Conservation (phyloP, 768 basidiomycete species). For the Tubosaeta brunneosetosa region DNA sequence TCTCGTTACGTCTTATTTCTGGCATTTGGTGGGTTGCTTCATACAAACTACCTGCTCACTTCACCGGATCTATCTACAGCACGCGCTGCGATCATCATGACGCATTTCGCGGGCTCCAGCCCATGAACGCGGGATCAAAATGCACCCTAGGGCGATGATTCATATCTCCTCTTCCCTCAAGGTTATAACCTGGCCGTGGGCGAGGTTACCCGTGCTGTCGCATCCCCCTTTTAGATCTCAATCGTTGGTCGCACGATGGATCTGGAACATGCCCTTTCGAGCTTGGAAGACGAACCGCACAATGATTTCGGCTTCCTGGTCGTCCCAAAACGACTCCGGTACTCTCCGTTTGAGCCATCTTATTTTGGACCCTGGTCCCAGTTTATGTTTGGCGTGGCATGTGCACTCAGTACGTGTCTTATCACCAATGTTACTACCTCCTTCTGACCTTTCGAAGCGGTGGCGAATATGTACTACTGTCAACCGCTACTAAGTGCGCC, state of each 20-base stretch:
- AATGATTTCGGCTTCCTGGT: constrained; percentile 13
- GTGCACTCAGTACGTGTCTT: constrained; percentile 16
- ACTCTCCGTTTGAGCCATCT: constrained; percentile 4
- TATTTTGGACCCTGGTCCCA: constrained; percentile 12
- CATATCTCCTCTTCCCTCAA: constrained; percentile 1
- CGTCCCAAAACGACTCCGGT: constrained; percentile 14
- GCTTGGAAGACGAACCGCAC: neutral
- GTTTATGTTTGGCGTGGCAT: constrained; percentile 14
- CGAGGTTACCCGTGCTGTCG: constrained; percentile 1
- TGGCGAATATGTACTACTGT: constrained; percentile 75
- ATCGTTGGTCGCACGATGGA: constrained; percentile 14
- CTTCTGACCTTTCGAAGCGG: constrained; percentile 23
- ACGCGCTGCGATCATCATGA: neutral
- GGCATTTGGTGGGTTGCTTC: neutral
- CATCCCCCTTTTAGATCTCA: neutral
- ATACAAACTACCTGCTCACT: neutral
- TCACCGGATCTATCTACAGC: neutral
- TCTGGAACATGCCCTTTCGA: constrained; percentile 7
- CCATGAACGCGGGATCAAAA: neutral
- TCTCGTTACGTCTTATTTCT: neutral
- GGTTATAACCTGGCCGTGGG: constrained; percentile 11
- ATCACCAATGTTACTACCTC: neutral
- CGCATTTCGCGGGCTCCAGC: neutral
- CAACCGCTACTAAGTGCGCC: constrained; percentile 68
- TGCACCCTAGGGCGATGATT: constrained; percentile 16